Evolutionary conservation across 495 filamentous ascomycete species (phyloP).

Genomic region (Talaromyces borbonicus): DNA sequence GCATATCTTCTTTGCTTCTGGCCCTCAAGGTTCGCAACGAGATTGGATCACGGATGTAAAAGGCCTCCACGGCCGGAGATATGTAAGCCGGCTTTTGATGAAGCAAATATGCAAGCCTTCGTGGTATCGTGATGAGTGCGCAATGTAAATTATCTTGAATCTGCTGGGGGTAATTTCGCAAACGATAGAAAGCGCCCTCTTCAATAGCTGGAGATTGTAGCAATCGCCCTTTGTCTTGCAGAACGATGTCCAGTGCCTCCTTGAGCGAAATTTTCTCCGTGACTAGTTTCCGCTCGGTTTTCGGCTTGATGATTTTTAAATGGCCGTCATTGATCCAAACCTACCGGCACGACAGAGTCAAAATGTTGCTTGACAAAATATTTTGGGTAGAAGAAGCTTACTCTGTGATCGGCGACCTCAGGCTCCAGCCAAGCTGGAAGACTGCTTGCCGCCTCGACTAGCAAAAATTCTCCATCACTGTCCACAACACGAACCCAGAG

Average conservation of each 20-base stretch:
- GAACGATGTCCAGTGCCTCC: constrained; percentile 51
- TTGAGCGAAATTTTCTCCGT: constrained; percentile 43
- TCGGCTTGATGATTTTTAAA: constrained; percentile 63
- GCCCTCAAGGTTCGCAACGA: constrained; percentile 58
- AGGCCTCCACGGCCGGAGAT: constrained; percentile 77
- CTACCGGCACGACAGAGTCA: too few species aligned
- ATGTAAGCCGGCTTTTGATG: constrained; percentile 62
- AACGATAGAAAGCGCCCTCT: constrained; percentile 80
- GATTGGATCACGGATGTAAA: constrained; percentile 84
- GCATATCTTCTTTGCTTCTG: constrained; percentile 30
- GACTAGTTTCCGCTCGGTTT: constrained; percentile 21
- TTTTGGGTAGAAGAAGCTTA: constrained; percentile 15
- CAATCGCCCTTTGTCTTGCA: constrained; percentile 38
- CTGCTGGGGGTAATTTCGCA: constrained; percentile 69
- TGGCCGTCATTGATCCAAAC: constrained; percentile 70
- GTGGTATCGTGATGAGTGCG: constrained; percentile 60
- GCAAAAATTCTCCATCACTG: constrained; percentile 87
- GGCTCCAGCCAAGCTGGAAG: constrained; percentile 88
- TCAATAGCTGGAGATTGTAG: constrained; percentile 63
- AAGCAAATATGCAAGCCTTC: constrained; percentile 73
- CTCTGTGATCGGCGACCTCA: constrained; percentile 76
- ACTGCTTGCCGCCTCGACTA: constrained; percentile 85
- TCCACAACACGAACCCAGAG: constrained; percentile 79
- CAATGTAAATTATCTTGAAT: constrained; percentile 64
- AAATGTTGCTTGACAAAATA: too few species aligned